Evolutionary conservation across 768 basidiomycete species (phyloP), one percentile per base, ranked within the genome.

Genomic region (Hygrophorus pudorinus): DNA sequence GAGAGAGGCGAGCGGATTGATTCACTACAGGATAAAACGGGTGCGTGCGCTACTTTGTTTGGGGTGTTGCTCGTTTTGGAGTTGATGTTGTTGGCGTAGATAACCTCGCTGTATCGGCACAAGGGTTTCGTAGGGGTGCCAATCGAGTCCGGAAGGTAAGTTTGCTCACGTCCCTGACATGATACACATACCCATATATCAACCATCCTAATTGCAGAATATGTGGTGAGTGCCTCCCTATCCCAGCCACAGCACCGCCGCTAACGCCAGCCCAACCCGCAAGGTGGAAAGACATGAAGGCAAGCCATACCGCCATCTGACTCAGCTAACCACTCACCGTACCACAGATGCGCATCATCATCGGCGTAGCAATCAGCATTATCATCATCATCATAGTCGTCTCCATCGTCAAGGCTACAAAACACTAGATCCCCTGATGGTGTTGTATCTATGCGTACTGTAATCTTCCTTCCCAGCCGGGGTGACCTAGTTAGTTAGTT

Each of bases 271-370:
- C n/a, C n/a, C n/a, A n/a, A 48, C 53, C 46, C 44, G 41, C 29
- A 47, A 89, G 87, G 87, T 93, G 91, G 91, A 93, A 96, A 63
- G 92, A 96, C 62, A 91, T 91, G 87, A 91, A 91, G 82, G 87
- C 85, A 46, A 41, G 71, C 24, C 9, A 41, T 18, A 11, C 35
- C 16, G 8, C 54, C n/a, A 16, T 42, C 51, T 11, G 45, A 49
- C 5, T 46, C 35, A 36, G 5, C 16, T 13, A 53, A 33, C 6
- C 16, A 17, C 5, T 13, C 34, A 24, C 43, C 33, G 10, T 31
- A 47, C 42, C 29, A 17, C 8, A 93, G 87, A 96, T 96, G 94
- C 81, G 92, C 65, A 81, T 98, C 64, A 91, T 97, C 64, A 96
- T 99, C 56, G 88, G 83, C 46, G 72, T 85, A 37, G 90, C 86